Percentiles rank a stretch among this genome's conserved stretches.
Conservation (phyloP, 805 yeast species). For the Kurtzmaniella cleridarum region DNA sequence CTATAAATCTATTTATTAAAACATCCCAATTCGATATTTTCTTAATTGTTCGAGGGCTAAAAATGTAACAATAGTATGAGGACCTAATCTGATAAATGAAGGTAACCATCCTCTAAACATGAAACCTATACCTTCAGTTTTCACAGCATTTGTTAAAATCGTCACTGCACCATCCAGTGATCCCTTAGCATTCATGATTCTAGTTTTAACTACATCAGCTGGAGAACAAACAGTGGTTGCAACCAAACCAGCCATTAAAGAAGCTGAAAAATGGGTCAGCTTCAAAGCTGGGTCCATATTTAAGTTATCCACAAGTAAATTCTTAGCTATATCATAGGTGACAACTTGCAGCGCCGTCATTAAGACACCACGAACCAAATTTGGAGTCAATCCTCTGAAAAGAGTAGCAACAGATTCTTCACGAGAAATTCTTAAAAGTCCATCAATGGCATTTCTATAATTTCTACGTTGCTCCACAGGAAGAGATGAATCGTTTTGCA, state of each 20-base stretch:
- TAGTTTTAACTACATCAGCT: conserved; percentile 84
- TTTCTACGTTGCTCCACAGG: conserved; percentile 63
- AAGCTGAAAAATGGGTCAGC: conserved; percentile 72
- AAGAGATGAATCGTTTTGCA: conserved; percentile 81
- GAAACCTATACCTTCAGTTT: conserved; percentile 68
- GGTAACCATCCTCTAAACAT: conserved; percentile 92
- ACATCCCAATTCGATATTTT: conserved; percentile 47
- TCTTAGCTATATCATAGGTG: conserved; percentile 74
- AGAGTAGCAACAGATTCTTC: conserved; percentile 59
- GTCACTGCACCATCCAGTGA: conserved; percentile 37
- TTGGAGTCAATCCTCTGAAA: conserved; percentile 74
- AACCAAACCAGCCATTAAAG: conserved; percentile 75
- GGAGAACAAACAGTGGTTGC: conserved; percentile 93
- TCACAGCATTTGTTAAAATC: conserved; percentile 52
- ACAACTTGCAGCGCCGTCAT: conserved; percentile 93
- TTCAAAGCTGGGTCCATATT: conserved; percentile 54
- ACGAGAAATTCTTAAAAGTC: conserved; percentile 50
- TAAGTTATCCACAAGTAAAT: conserved; percentile 44
- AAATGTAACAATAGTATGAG: conserved; percentile 69
- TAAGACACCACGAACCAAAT: conserved; percentile 71
- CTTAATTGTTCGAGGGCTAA: conserved; percentile 64
- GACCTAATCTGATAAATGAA: conserved; percentile 79
- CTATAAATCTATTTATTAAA: neutral
- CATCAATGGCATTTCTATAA: conserved; percentile 75
- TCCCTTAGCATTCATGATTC: conserved; percentile 70